Percentiles rank a stretch among this genome's conserved stretches.
Conservation (phyloP, 2,329 filamentous ascomycete species). For the Chaetothyriales sp. region DNA sequence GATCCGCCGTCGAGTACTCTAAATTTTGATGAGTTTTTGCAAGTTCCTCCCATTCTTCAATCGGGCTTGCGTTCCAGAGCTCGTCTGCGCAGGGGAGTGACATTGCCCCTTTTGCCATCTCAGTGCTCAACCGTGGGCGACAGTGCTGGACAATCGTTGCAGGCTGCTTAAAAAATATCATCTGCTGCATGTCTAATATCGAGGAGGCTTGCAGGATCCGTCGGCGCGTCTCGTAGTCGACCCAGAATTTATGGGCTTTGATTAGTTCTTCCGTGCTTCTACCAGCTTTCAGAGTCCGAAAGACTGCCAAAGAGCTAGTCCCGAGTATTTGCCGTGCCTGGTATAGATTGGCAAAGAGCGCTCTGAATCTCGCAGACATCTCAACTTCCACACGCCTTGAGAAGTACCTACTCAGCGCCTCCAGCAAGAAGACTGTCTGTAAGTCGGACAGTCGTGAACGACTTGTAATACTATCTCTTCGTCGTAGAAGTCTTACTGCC, state of each 20-base stretch:
- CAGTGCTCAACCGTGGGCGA: slow-evolving; percentile 9
- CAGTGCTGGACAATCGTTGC: slow-evolving; percentile 20
- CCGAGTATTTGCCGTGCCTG: slow-evolving; percentile 20
- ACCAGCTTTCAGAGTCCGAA: slow-evolving; percentile 18
- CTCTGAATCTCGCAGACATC: slow-evolving; percentile 23
- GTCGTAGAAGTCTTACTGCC: slow-evolving; percentile 21
- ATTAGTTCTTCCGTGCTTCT: slow-evolving; percentile 18
- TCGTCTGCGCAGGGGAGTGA: slow-evolving; percentile 23
- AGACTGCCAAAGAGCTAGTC: slow-evolving; percentile 21
- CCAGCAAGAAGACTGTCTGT: slow-evolving; percentile 25
- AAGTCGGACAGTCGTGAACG: slow-evolving; percentile 24
- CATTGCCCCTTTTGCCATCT: slow-evolving; percentile 12
- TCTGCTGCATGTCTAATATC: slow-evolving; percentile 24
- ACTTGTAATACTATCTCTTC: slow-evolving; percentile 22
- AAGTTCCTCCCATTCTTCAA: slow-evolving; percentile 19
- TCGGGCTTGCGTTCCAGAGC: slow-evolving; percentile 22
- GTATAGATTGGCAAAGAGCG: slow-evolving; percentile 24
- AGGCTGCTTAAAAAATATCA: slow-evolving; percentile 22
- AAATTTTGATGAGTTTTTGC: slow-evolving; percentile 10
- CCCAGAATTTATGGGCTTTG: slow-evolving; percentile 24
- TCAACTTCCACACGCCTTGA: slow-evolving; percentile 22
- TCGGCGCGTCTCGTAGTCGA: slow-evolving; percentile 24
- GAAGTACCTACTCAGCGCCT: slow-evolving; percentile 23
- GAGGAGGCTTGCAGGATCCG: slow-evolving; percentile 24
- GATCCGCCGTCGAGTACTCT: not conserved